Evolutionary conservation across 1,284 basidiomycete species (phyloP).

Genomic region (Trametes sp.): DNA sequence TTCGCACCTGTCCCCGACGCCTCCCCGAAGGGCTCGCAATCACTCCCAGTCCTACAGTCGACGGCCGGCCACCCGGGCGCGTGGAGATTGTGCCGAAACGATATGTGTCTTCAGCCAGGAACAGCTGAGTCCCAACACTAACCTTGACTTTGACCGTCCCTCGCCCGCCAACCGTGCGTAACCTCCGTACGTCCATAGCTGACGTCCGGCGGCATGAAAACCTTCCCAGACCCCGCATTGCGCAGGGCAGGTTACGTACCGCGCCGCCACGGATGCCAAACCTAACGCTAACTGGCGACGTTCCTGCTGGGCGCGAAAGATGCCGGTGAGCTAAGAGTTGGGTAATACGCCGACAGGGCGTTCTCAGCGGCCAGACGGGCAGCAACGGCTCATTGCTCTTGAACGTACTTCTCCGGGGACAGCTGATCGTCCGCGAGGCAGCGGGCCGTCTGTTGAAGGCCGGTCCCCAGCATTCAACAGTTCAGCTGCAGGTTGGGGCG

Average conservation of each 20-base stretch:
- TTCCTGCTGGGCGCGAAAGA: not conserved
- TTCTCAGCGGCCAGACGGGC: not conserved
- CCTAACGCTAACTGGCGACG: not conserved
- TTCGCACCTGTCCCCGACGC: not conserved
- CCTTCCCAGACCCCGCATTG: not conserved
- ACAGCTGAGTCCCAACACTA: not conserved
- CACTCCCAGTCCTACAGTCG: not conserved
- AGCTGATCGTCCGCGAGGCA: too few species aligned
- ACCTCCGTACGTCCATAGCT: not conserved
- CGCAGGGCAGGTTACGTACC: not conserved
- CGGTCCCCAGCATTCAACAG: too few species aligned
- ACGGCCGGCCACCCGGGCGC: too few species aligned
- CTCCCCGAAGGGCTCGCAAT: not conserved
- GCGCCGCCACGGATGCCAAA: not conserved
- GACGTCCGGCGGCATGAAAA: not conserved
- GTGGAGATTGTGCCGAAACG: too few species aligned
- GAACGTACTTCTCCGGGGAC: too few species aligned
- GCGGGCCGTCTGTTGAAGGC: too few species aligned
- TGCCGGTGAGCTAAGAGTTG: not conserved
- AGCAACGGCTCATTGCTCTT: too few species aligned
- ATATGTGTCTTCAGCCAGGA: not conserved
- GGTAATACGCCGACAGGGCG: not conserved
- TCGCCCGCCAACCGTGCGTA: not conserved
- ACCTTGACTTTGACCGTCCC: not conserved
- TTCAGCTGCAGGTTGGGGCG: too few species aligned